Evolutionary conservation across 2,329 filamentous ascomycete genomes (phyloP).

Genomic region (Lecanoromycetidae sp.): DNA sequence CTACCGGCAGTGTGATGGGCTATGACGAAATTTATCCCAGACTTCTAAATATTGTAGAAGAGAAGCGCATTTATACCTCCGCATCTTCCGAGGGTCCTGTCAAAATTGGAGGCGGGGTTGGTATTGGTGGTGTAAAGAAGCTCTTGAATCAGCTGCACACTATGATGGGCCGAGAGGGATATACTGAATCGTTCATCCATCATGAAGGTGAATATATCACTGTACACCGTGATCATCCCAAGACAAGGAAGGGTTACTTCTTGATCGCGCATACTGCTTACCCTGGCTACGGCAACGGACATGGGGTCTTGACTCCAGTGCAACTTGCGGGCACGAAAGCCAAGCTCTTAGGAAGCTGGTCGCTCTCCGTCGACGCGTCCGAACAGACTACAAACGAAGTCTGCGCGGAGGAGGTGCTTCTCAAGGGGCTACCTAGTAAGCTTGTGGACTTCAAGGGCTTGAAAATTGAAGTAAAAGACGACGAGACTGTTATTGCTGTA

Average conservation of each 20-base stretch:
- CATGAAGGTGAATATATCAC: conserved; percentile 95
- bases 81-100: conserved; percentile 54
- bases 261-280: conserved; percentile 93
- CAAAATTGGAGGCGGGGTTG: conserved; percentile 58
- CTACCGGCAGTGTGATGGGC: conserved; percentile 91
- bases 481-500: conserved; percentile 68
- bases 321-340: conserved; percentile 73
- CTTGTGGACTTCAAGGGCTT: conserved; percentile 65
- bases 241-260: conserved; percentile 86
- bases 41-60: conserved; percentile 83
- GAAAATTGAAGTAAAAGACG: conserved; percentile 55
- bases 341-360: conserved; percentile 81
- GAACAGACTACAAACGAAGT: conserved; percentile 55
- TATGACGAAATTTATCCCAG: conserved; percentile 95
- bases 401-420: conserved; percentile 54
- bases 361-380: conserved; percentile 72
- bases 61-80: conserved; percentile 72
- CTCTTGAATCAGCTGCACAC: conserved; percentile 89
- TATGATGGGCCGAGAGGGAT: conserved; percentile 88
- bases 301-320: conserved; percentile 67
- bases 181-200: conserved; percentile 90
- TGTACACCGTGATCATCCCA: conserved; percentile 85
- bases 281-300: conserved; percentile 75
- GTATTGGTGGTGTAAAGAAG: conserved; percentile 84
- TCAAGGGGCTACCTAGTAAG: conserved; percentile 74